Base-by-base conservation (phyloP, 108 stramenopile species). In the Fragilariopsis cylindrus region DNA sequence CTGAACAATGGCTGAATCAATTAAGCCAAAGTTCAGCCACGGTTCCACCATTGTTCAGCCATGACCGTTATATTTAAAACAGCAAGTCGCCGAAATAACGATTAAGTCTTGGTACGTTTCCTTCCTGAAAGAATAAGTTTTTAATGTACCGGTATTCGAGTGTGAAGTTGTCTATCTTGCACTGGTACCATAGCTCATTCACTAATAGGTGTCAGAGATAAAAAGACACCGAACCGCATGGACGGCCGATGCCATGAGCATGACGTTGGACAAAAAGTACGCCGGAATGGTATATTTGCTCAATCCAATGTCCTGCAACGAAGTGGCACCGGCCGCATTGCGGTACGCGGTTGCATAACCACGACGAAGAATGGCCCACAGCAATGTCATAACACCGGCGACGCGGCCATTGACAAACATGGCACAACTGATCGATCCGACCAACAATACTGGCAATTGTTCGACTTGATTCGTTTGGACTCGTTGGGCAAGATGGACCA, bases 391-490 rank as follows among this genome's bases (percentile, higher is more conserved):
- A 15, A 77, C 54, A 48, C 49, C 72, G 15, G 65, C 80, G 7
- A 77, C 76, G 18, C 9, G 65, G 1, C 80, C 80, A 77, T 81
- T 77, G 43, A 81, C 80, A n/a, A 77, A 53, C 3, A 74, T 15
- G 11, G 76, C 64, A 65, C 62, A 81, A 11, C 49, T 49, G 4
- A 81, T 15, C 4, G 80, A 53, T 15, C 65, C 76, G n/a, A 77
- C 48, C 30, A 81, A 42, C 19, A 81, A 81, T 4, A 57, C 54
- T 5, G 76, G 72, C 57, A 81, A 46, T 73, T 81, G 80, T 45
- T 81, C 80, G n/a, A 81, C 76, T 56, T 81, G 80, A 57, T 81
- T 81, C 5, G 80, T 77, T 60, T 77, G 72, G n/a, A 56, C 80
- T 16, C 80, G 76, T 12, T 43, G 64, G 15, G 76, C 76, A 12